phyloP scores from a whole-genome alignment of 192 early-diverging fungal species.

The Haplosporangium gracile region DNA sequence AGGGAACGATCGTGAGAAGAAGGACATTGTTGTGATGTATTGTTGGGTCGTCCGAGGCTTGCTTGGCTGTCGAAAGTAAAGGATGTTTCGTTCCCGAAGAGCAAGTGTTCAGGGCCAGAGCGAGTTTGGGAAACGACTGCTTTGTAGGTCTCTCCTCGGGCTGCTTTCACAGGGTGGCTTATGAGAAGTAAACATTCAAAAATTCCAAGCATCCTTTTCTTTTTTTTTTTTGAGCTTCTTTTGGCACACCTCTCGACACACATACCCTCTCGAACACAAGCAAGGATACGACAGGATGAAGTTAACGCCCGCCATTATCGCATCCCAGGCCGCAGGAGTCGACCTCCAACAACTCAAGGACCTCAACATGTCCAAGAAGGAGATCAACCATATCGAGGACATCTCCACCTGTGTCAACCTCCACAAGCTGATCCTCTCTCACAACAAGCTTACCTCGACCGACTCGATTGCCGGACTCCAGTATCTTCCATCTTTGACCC shows the following conservation, averaged over 20 bases:
- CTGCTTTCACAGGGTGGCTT: neutral
- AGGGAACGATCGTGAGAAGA: conserved; percentile 55
- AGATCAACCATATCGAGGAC: conserved; percentile 77
- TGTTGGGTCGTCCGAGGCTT: neutral
- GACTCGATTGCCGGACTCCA: conserved; percentile 66
- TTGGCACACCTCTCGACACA: neutral
- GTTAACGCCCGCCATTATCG: conserved; percentile 62
- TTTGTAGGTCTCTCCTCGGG: neutral
- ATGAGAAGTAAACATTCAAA: neutral
- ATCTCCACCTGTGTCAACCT: conserved; percentile 72
- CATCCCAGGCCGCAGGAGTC: conserved; percentile 34
- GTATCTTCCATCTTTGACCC: conserved; percentile 68
- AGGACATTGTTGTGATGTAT: conserved; percentile 34
- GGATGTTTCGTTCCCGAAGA: conserved; percentile 4
- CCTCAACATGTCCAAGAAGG: conserved; percentile 66
- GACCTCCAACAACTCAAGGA: conserved; percentile 66
- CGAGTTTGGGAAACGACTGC: neutral
- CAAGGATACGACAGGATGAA: conserved; percentile 53
- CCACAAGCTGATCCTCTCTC: conserved; percentile 71
- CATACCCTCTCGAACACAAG: neutral
- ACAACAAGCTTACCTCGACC: conserved; percentile 68
- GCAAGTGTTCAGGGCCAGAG: neutral
- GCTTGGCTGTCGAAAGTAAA: conserved; percentile 3
- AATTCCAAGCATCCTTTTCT: conserved; percentile 21
- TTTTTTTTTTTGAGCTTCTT: conserved; percentile 12